phyloP scores from a whole-genome alignment of 2,329 filamentous ascomycete genomes.

The Furcasterigmium furcatum region DNA sequence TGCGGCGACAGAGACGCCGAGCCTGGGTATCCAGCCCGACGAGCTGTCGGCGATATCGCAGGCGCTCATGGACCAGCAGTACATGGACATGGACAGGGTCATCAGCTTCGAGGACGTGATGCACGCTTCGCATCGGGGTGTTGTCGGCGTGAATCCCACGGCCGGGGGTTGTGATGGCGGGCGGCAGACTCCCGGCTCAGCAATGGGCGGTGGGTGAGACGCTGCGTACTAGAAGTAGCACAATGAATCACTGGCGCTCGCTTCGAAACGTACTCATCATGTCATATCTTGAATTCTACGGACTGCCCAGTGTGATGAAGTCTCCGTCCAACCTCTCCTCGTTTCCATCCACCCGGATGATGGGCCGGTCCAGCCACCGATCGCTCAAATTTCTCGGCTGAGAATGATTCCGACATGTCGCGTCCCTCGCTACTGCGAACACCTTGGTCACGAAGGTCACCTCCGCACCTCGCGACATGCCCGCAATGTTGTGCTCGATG shows the following conservation, averaged over 20 bases:
- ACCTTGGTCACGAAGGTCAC: not conserved
- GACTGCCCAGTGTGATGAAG: not conserved
- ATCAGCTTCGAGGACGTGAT: slow-evolving; percentile 15
- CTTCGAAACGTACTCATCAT: not conserved
- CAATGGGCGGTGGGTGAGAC: not conserved
- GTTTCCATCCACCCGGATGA: not conserved
- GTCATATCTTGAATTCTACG: not conserved
- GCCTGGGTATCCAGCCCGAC: slow-evolving; percentile 1
- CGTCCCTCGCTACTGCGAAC: not conserved
- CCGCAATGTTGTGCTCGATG: not conserved
- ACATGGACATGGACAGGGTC: slow-evolving; percentile 14
- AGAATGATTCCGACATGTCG: not conserved
- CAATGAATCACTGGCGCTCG: too few species aligned
- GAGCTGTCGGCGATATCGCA: slow-evolving; percentile 17
- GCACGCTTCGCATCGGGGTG: not conserved
- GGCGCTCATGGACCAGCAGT: slow-evolving; percentile 11
- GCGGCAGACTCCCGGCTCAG: not conserved
- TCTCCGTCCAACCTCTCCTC: not conserved
- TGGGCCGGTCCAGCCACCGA: not conserved
- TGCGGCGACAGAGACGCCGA: too few species aligned
- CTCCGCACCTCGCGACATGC: not conserved
- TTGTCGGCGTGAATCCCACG: slow-evolving; percentile 10
- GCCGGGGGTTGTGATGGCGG: slow-evolving; percentile 2
- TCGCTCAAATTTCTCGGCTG: not conserved
- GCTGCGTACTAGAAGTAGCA: not conserved